phyloP scores from a whole-genome alignment of 768 basidiomycete genomes.

The Hysterangium stoloniferum region DNA sequence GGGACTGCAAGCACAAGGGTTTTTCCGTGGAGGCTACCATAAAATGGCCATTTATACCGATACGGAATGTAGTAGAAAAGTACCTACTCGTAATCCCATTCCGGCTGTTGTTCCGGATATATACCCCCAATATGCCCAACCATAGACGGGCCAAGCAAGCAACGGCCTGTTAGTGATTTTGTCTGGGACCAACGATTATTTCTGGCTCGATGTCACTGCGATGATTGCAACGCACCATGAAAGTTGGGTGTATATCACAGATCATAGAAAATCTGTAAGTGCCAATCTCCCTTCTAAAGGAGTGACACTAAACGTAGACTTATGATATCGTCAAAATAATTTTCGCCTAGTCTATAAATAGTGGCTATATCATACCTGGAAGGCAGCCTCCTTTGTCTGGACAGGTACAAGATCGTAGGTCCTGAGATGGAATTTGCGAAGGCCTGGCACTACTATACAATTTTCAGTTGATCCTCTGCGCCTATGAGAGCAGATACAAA shows the following conservation, averaged over 20 bases:
- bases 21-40: constrained; percentile 8
- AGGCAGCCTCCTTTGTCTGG: constrained; percentile 5
- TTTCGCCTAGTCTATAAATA: not conserved
- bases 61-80: not conserved
- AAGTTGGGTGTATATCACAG: constrained; percentile 13
- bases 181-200: not conserved
- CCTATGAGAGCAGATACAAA: not conserved
- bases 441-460: constrained; percentile 14
- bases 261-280: constrained; percentile 8
- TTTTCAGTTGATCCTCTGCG: not conserved
- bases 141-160: constrained; percentile 11
- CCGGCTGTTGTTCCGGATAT: constrained; percentile 13
- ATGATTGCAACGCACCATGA: constrained; percentile 4
- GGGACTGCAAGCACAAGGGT: constrained; percentile 13
- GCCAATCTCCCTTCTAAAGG: constrained; percentile 5
- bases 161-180: constrained; percentile 12
- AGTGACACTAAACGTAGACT: constrained; percentile 8
- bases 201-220: not conserved
- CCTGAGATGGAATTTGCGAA: constrained; percentile 12
- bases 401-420: constrained; percentile 11
- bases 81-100: constrained; percentile 9
- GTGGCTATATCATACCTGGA: constrained; percentile 4
- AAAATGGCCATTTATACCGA: not conserved
- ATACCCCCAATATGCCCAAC: constrained; percentile 14
- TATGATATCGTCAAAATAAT: not conserved